Percentiles rank a stretch among this genome's conserved stretches.
These are phyloP conservation scores for Penicillium sp. DNA, from an alignment of 2,329 filamentous ascomycete genomes.

Conservation along the genomic window DNA sequence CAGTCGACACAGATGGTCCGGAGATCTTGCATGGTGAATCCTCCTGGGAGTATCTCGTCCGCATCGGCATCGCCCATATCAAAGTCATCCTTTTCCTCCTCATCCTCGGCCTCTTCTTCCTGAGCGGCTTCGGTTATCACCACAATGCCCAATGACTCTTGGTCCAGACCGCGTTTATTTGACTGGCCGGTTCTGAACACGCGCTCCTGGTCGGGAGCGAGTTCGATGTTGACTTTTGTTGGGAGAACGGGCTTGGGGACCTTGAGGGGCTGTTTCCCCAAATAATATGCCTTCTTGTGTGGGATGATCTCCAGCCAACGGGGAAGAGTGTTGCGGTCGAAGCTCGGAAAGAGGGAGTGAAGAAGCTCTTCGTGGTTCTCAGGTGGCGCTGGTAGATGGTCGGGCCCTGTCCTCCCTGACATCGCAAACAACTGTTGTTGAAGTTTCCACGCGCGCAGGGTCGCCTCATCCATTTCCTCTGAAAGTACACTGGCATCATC, in stretches of 20 bases:
- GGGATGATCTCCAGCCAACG: conserved; percentile 83
- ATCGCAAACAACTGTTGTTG: conserved; percentile 51
- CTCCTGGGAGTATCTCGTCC: conserved; percentile 66
- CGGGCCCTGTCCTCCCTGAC: conserved; percentile 51
- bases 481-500: conserved; percentile 32
- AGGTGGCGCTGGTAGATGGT: conserved; percentile 66
- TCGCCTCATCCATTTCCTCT: conserved; percentile 45
- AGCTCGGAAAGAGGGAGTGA: conserved; percentile 78
- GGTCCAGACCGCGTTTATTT: conserved; percentile 51
- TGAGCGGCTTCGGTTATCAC: conserved; percentile 45
- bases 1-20: conserved; percentile 86
- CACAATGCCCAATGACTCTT: conserved; percentile 60
- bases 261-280: conserved; percentile 76
- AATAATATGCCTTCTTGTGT: conserved; percentile 74
- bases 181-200: conserved; percentile 73
- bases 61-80: conserved; percentile 56
- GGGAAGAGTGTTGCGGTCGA: conserved; percentile 72
- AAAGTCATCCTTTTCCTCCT: conserved; percentile 50
- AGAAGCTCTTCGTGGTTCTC: conserved; percentile 75
- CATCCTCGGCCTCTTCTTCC: conserved; percentile 44
- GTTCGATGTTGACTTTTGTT: conserved; percentile 83
- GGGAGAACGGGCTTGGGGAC: conserved; percentile 80
- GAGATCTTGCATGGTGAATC: conserved; percentile 77
- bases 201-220: conserved; percentile 84
- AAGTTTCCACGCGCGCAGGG: conserved; percentile 47